phyloP scores from a whole-genome alignment of 2,329 filamentous ascomycete genomes.

The Stachybotrys elegans region DNA sequence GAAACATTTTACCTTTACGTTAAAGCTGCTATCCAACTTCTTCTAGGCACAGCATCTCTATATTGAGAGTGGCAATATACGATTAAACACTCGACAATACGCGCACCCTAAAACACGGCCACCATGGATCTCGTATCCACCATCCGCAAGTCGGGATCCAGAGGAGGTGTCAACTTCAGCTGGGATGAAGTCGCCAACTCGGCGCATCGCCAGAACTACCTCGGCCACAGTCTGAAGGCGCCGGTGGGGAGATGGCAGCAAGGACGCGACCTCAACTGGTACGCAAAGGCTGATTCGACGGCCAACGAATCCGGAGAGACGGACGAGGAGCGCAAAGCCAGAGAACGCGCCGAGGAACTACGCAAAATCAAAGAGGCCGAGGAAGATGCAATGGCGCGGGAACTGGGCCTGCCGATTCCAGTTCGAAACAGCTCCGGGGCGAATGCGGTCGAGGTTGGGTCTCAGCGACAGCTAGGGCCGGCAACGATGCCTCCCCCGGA shows the following conservation, averaged over 20 bases:
- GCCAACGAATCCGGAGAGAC: conserved; percentile 47
- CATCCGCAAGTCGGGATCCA: conserved; percentile 84
- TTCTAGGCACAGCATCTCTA: too few relatives aligned
- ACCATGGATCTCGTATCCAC: conserved; percentile 89
- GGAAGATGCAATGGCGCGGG: conserved; percentile 81
- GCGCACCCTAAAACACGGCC: too few relatives aligned
- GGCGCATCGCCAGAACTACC: conserved; percentile 79
- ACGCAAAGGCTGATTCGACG: conserved; percentile 49
- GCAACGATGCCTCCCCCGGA: conserved; percentile 16
- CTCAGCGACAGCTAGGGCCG: conserved; percentile 28
- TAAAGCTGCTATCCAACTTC: too few relatives aligned
- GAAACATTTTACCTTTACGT: too few relatives aligned
- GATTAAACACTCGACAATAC: too few relatives aligned
- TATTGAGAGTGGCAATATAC: too few relatives aligned
- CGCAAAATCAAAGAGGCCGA: conserved; percentile 83
- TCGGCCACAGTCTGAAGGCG: conserved; percentile 88
- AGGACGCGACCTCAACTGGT: conserved; percentile 62
- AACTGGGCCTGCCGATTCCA: conserved; percentile 73
- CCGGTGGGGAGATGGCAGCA: conserved; percentile 91
- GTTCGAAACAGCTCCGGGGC: conserved; percentile 52
- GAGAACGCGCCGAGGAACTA: conserved; percentile 71
- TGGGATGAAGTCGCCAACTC: conserved; percentile 93
- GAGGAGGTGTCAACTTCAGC: conserved; percentile 91
- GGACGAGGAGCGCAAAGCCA: conserved; percentile 51
- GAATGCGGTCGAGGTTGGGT: conserved; percentile 64